Evolutionary conservation across 1,284 basidiomycete species (phyloP).

Genomic region (Rhodotorula sp.): DNA sequence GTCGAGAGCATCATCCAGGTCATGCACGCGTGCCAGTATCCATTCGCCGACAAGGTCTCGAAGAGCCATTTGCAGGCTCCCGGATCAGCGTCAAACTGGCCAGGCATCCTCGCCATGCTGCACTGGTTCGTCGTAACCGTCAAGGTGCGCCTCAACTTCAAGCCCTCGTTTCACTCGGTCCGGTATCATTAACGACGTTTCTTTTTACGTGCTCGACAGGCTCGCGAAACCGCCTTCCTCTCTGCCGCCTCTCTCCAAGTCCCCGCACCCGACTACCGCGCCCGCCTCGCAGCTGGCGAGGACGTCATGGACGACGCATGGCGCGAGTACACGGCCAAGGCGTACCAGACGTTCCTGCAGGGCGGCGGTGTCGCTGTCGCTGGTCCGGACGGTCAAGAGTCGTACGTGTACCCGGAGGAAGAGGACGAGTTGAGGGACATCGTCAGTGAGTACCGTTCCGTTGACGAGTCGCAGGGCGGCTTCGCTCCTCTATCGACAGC

Average conservation of each 20-base stretch:
- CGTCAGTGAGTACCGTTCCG: constrained; percentile 15
- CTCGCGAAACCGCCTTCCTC: constrained; percentile 34
- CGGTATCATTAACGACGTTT: neutral
- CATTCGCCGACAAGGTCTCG: constrained; percentile 43
- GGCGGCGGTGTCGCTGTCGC: constrained; percentile 32
- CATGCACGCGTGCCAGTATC: constrained; percentile 39
- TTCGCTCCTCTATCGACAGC: neutral
- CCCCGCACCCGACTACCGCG: constrained; percentile 22
- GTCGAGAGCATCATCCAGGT: constrained; percentile 44
- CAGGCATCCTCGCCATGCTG: constrained; percentile 46
- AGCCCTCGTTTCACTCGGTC: neutral
- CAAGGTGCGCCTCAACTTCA: constrained; percentile 29
- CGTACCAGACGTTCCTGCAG: constrained; percentile 40
- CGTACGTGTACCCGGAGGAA: constrained; percentile 9
- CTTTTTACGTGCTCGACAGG: constrained; percentile 1
- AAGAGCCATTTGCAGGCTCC: constrained; percentile 46
- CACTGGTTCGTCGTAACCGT: constrained; percentile 46
- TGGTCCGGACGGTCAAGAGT: neutral
- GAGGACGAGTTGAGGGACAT: constrained; percentile 14
- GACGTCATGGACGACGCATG: constrained; percentile 39
- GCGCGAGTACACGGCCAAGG: constrained; percentile 35
- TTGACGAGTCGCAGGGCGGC: neutral
- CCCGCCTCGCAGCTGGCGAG: constrained; percentile 3
- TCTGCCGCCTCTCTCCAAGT: constrained; percentile 37
- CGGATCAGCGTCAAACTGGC: constrained; percentile 46